Percentiles rank a stretch among this genome's conserved stretches.
phyloP scores from a whole-genome alignment of 208 protist genomes.

The Strigomonas galati region DNA sequence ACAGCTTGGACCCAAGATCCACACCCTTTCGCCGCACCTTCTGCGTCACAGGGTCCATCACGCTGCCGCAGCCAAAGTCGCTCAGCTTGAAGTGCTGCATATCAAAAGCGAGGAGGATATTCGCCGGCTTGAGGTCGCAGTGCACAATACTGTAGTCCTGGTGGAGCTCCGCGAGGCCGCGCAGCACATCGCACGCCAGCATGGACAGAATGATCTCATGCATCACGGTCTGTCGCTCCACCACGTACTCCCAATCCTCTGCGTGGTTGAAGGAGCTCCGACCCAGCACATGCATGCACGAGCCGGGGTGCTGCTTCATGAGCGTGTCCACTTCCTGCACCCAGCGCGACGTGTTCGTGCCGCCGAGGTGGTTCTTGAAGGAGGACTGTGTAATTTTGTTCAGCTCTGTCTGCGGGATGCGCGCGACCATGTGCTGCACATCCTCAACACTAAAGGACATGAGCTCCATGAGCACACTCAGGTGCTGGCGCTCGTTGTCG shows the following conservation, averaged over 20 bases:
- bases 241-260: constrained; percentile 72
- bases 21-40: constrained; percentile 42
- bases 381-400: constrained; percentile 66
- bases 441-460: constrained; percentile 83
- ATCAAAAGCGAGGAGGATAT: constrained; percentile 89
- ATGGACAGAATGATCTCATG: constrained; percentile 99
- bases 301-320: constrained; percentile 38
- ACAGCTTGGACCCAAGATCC: constrained; percentile 79
- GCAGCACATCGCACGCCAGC: constrained; percentile 95
- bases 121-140: constrained; percentile 97
- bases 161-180: constrained; percentile 85
- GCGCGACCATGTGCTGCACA: constrained; percentile 70
- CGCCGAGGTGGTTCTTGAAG: constrained; percentile 54
- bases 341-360: constrained; percentile 9
- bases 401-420: constrained; percentile 62
- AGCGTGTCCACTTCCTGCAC: constrained; percentile 27
- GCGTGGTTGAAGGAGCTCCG: constrained; percentile 54
- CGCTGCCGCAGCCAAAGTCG: constrained; percentile 85
- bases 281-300: constrained; percentile 55
- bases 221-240: constrained; percentile 98
- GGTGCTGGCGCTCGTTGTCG: constrained; percentile 49
- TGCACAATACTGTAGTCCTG: constrained; percentile 89
- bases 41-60: constrained; percentile 48
- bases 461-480: constrained; percentile 82
- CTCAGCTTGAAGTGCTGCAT: constrained; percentile 71